Base-by-base conservation (phyloP, 2,329 filamentous ascomycete genomes). In the Alternaria postmessia region DNA sequence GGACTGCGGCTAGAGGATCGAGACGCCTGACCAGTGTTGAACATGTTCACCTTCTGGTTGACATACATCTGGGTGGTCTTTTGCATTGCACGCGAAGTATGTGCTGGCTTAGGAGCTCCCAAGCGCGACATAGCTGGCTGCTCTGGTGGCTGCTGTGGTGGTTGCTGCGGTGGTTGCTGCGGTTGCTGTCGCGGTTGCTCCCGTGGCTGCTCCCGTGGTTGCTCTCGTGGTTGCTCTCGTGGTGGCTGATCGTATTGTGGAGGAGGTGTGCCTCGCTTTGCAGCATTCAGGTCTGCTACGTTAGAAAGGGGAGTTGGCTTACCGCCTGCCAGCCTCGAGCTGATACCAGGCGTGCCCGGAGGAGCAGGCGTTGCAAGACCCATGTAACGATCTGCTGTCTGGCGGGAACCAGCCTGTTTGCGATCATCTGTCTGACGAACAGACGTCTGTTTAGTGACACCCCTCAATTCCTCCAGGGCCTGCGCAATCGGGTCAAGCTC, bases 301-400 rank as follows among this genome's bases (percentile, higher is more conserved):
- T 75, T 80, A 42, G 80, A 70, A 54, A 81, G 79, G 14, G 83
- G 81, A 7, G 82, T 81, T 42, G 82, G 81, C 30, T 79, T 79
- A 48, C 79, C 77, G 34, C 78, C 78, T 51, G 71, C 65, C 20
- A 81, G 78, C 14, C 79, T 75, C 34, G 78, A 75, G 18, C 80
- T 76, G 46, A 72, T 61, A 38, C 72, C 67, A 24, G 80, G 77
- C 49, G 80, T 78, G n/a, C 72, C 78, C 34, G 78, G 75, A 53
- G 82, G 81, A 7, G 86, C 89, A 5, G 95, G 94, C 2, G 94
- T 97, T 12, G 91, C 83, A 63, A 99, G 90, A n/a, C 95, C 94
- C 74, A 96, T 92, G 79, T 97, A 97, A 62, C 92, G 89, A 77
- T 99, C 96, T 18, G 94, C 95, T n/a, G 95, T 96, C 61, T 97